Evolutionary conservation across 2,329 filamentous ascomycete species (phyloP), one percentile per base, ranked within the genome.

Genomic region (Penicillium freii): DNA sequence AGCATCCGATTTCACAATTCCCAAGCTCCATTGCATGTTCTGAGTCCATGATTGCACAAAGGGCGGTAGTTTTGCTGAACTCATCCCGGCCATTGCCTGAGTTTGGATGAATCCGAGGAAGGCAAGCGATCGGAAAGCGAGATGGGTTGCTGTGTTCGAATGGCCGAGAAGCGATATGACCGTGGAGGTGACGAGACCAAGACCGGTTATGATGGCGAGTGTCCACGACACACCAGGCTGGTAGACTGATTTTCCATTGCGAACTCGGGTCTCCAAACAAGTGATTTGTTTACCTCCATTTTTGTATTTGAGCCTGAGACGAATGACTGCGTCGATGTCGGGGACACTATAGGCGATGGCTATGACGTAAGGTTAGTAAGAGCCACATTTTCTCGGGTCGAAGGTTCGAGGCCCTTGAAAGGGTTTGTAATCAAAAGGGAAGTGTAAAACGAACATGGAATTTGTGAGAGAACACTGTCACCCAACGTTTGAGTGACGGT

Each of bases 11-110:
- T 85, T 84, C 67, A 97, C 95, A 68, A 97, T 91, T 66, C 93
- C 93, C 90, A 97, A 92, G 69, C 89, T 94, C 93, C 93, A 97
- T 73, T 95, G 89, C 78, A 97, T 97, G 76, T 97, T 92, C 77
- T 97, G 92, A 1, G 92, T 96, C 93, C 93, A 97, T 0, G 92
- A 84, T 67, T 90, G 84, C 51, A 95, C 93, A 58, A 96, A 90
- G 0, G 93, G 93, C 5, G 93, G 93, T 49, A 96, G 82, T 43
- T 82, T 80, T 13, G 96, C 87, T 15, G 88, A 84, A 51, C 87
- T 90, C 75, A 96, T 87, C 61, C 92, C 92, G 66, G 95, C 81
- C 76, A 97, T 91, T 29, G 93, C 92, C 77, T 96, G 92, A 7
- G 90, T 87, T 76, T 97, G 93, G 81, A 97, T 96, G 76, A 94